These are phyloP conservation scores for Xylariomycetidae sp. DNA, from an alignment of 2,329 filamentous ascomycete species.

Conservation along the genomic window DNA sequence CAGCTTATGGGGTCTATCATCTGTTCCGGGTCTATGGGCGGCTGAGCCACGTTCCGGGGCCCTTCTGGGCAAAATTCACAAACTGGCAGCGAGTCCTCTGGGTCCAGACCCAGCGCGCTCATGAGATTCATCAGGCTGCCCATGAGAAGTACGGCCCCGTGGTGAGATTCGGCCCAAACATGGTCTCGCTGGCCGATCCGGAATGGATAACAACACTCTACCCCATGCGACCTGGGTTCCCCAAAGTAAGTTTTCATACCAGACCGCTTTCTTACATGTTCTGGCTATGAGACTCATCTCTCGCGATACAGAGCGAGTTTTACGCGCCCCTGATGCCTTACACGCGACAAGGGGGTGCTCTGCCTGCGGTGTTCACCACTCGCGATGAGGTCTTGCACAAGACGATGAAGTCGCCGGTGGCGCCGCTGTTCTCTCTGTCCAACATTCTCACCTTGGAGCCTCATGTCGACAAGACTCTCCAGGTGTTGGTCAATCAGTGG, in stretches of 20 bases:
- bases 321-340: conserved; percentile 22
- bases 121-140: conserved; percentile 9
- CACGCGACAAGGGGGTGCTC: conserved; percentile 8
- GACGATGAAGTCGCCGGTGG: conserved; percentile 21
- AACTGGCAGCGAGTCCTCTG: conserved; percentile 14
- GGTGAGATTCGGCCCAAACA: conserved; percentile 15
- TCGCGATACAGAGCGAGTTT: conserved; percentile 22
- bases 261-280: not conserved
- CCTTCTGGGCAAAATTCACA: conserved; percentile 12
- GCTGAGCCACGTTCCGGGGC: conserved; percentile 18
- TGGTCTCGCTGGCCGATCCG: conserved; percentile 13
- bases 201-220: conserved; percentile 14
- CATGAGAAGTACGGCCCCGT: conserved; percentile 16
- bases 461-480: conserved; percentile 17
- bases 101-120: conserved; percentile 14
- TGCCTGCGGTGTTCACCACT: conserved; percentile 26
- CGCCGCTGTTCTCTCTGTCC: conserved; percentile 16
- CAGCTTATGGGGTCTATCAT: too few relatives aligned
- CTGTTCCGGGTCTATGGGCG: conserved; percentile 9
- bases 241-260: conserved; percentile 12
- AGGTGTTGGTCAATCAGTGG: conserved; percentile 11
- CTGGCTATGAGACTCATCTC: not conserved
- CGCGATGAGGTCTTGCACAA: conserved; percentile 26
- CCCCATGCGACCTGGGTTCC: conserved; percentile 14
- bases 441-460: conserved; percentile 17